phyloP scores from a whole-genome alignment of 768 basidiomycete genomes.

The Boletus vermiculosoides region DNA sequence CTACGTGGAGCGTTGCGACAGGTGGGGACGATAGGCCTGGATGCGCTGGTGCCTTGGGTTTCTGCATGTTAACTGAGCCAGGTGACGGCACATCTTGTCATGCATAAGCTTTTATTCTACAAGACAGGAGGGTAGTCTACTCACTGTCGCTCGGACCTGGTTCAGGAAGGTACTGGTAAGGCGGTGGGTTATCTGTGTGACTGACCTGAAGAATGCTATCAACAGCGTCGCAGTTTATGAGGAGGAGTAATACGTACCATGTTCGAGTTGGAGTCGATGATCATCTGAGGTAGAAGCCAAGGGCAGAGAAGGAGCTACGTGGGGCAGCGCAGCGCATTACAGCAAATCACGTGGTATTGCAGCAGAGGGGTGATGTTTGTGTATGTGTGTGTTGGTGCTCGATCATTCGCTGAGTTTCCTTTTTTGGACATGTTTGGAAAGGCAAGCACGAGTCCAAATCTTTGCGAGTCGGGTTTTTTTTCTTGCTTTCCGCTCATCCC shows the following conservation, averaged over 20 bases:
- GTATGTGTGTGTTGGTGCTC: slow-evolving; percentile 11
- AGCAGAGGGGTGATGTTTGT: slow-evolving; percentile 6
- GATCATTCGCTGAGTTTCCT: slow-evolving; percentile 11
- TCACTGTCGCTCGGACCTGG: slow-evolving; percentile 28
- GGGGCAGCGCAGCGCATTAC: neutral
- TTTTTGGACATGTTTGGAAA: slow-evolving; percentile 5
- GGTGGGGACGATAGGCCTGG: slow-evolving; percentile 8
- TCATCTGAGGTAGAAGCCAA: slow-evolving; percentile 19
- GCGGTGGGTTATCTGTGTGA: slow-evolving; percentile 43
- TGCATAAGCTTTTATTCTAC: neutral
- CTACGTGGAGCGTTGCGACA: slow-evolving; percentile 22
- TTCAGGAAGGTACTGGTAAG: slow-evolving; percentile 44
- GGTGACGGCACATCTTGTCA: slow-evolving; percentile 12
- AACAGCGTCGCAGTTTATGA: neutral
- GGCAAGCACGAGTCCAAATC: neutral
- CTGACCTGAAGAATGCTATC: slow-evolving; percentile 12
- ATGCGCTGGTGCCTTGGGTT: slow-evolving; percentile 9
- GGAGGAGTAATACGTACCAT: slow-evolving; percentile 21
- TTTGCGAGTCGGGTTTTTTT: neutral
- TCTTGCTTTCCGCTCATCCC: neutral
- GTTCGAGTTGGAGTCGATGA: slow-evolving; percentile 22
- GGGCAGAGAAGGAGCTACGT: neutral
- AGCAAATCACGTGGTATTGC: slow-evolving; percentile 21
- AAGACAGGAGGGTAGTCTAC: slow-evolving; percentile 6
- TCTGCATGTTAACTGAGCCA: slow-evolving; percentile 11